Evolutionary conservation across 148 eudicot species (phyloP).

Genomic region (Euryodendron excelsum): DNA sequence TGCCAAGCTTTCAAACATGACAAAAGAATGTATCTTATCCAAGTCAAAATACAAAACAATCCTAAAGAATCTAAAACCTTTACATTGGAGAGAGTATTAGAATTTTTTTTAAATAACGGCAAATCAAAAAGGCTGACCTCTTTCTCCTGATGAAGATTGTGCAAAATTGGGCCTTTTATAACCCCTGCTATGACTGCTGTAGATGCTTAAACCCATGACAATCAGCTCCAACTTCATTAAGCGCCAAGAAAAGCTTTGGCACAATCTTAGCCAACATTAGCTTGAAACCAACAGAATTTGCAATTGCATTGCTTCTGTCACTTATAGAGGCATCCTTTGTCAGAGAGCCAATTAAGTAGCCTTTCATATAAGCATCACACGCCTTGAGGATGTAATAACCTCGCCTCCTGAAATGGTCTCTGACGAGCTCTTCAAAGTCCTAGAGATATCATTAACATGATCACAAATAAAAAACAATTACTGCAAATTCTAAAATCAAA

Average conservation of each 20-base stretch:
- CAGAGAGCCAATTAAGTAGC: slow-evolving; percentile 78
- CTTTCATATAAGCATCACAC: slow-evolving; percentile 95
- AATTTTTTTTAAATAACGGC: not conserved
- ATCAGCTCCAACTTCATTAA: slow-evolving; percentile 67
- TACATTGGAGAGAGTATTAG: not conserved
- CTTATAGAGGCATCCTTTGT: slow-evolving; percentile 74
- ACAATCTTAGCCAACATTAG: slow-evolving; percentile 85
- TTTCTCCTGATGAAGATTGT: not conserved
- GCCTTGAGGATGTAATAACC: slow-evolving; percentile 89
- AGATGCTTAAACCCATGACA: slow-evolving; percentile 74
- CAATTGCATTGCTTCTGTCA: slow-evolving; percentile 50
- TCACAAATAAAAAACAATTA: slow-evolving; percentile 1
- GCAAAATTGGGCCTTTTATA: not conserved
- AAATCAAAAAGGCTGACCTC: not conserved
- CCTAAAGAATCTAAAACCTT: not conserved
- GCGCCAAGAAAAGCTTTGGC: slow-evolving; percentile 62
- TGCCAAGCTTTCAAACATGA: slow-evolving; percentile 18
- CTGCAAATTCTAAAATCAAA: not conserved
- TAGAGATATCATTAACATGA: too few relatives aligned
- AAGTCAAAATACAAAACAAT: not conserved
- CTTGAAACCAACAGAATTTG: slow-evolving; percentile 96
- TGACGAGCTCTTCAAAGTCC: slow-evolving; percentile 83
- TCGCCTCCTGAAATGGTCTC: slow-evolving; percentile 70
- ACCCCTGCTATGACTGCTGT: slow-evolving; percentile 32
- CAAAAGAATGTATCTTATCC: slow-evolving; percentile 15